phyloP scores from a whole-genome alignment of 176 grass and related monocot species.

The Melocanna baccifera region DNA sequence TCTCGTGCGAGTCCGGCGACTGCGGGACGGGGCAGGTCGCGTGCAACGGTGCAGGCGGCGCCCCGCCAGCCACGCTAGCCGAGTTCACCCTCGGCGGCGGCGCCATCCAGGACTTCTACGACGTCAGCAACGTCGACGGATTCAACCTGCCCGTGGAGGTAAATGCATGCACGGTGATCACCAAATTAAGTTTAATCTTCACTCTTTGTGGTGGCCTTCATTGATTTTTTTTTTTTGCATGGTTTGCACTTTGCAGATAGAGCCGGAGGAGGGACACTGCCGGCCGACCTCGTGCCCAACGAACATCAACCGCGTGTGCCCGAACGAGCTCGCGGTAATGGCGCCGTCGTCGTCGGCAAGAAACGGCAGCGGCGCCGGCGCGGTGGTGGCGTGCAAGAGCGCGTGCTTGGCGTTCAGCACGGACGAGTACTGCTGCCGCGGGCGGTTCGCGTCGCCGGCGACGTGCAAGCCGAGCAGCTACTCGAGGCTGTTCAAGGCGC shows the following conservation, averaged over 20 bases:
- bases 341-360: neutral
- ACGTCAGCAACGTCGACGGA: slow-evolving; percentile 64
- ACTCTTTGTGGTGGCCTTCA: neutral
- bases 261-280: neutral
- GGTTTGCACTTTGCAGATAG: neutral
- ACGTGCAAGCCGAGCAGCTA: slow-evolving; percentile 43
- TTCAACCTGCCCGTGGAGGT: slow-evolving; percentile 61
- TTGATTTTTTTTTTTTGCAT: neutral
- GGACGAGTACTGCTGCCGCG: slow-evolving; percentile 58
- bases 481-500: slow-evolving; percentile 47
- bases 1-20: slow-evolving; percentile 55
- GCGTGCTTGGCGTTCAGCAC: slow-evolving; percentile 56
- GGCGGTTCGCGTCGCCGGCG: slow-evolving; percentile 27
- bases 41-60: slow-evolving; percentile 43
- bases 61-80: slow-evolving; percentile 41
- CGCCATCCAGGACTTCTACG: slow-evolving; percentile 42
- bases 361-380: neutral
- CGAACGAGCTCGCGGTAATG: slow-evolving; percentile 27
- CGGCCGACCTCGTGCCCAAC: slow-evolving; percentile 4
- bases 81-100: slow-evolving; percentile 56
- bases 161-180: neutral
- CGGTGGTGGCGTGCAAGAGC: slow-evolving; percentile 56
- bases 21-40: slow-evolving; percentile 40
- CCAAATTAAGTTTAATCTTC: neutral
- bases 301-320: slow-evolving; percentile 53